phyloP scores from a whole-genome alignment of 192 early-diverging fungal genomes.

The Rhizophagus clarus region DNA sequence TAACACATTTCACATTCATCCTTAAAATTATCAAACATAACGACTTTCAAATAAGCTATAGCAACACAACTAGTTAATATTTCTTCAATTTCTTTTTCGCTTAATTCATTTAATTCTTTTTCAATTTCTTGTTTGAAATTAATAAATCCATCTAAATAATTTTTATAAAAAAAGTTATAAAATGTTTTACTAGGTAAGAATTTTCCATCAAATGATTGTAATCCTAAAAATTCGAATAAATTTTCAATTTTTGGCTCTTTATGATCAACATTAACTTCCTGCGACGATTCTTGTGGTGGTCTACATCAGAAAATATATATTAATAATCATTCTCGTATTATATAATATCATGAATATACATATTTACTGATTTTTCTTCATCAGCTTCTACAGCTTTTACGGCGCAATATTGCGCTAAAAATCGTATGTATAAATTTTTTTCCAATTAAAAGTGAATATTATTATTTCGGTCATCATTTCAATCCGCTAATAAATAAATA shows the following conservation, averaged over 20 bases:
- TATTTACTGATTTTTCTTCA: no score
- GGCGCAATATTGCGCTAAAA: no score
- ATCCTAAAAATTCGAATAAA: conserved; percentile 1
- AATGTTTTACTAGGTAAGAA: neutral
- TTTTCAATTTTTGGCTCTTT: neutral
- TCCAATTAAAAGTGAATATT: no score
- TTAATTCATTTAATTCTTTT: neutral
- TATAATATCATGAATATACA: no score
- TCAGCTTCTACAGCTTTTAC: no score
- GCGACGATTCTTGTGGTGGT: neutral
- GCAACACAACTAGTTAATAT: neutral
- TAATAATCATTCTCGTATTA: no score
- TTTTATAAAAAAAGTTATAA: neutral
- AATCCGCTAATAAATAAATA: no score
- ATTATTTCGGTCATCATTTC: no score
- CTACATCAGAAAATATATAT: no score
- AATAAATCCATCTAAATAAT: neutral
- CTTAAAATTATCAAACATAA: conserved; percentile 5
- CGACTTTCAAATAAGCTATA: neutral
- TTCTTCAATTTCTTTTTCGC: neutral
- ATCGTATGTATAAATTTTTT: no score
- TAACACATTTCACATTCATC: conserved; percentile 25
- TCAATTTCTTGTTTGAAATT: neutral
- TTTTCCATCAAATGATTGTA: conserved; percentile 21
- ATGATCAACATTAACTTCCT: neutral